Evolutionary conservation across 139 green algal genomes (phyloP), one percentile per base, ranked within the genome.

Genomic region (Asterochloris erici): DNA sequence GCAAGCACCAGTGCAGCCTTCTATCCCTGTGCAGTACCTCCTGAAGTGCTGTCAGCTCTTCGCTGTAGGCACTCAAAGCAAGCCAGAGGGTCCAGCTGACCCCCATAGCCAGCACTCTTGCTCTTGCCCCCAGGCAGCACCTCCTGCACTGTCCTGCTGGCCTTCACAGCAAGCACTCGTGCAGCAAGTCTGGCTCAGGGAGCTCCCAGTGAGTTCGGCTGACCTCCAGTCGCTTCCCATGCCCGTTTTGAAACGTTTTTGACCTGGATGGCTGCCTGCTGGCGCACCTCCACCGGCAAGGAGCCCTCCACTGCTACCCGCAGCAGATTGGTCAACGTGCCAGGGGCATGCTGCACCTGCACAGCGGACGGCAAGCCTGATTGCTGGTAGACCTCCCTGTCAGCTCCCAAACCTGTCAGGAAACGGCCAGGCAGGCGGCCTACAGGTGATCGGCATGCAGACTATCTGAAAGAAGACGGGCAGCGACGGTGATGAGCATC

Each of bases 261-360:
- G 85, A 99, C 96, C 11, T 90, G 85, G 85, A 99, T 99, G 54
- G 92, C 90, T 11, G 95, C 97, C 60, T 95, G 88, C 84, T 98
- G 97, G 14, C 95, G 89, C 9, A 98, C 88, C 4, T 87, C 84
- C 17, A 88, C 63, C 60, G 98, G 94, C 27, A 97, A 60, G 0
- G 82, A 79, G 16, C 89, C 85, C 82, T 95, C 93, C 21, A 93
- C 88, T 28, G 95, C 91, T 27, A 98, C 88, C 6, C 92, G 90
- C 84, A 99, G 88, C 76, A 99, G 88, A 73, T 89, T 91, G 9
- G 94, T 87, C 12, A 94, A 78, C 68, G 96, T 89, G 0, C 94
- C 95, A 16, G 76, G 84, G 9, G 79, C 68, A 27, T 88, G 79
- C 74, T 96, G 91, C 81, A 90, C 80, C 94, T 97, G 89, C 75